A percentile compares a stretch with the other conserved stretches of the same genome.
Evolutionary conservation across 345 rosid species (phyloP).

Genomic region (Dipteronia dyeriana): DNA sequence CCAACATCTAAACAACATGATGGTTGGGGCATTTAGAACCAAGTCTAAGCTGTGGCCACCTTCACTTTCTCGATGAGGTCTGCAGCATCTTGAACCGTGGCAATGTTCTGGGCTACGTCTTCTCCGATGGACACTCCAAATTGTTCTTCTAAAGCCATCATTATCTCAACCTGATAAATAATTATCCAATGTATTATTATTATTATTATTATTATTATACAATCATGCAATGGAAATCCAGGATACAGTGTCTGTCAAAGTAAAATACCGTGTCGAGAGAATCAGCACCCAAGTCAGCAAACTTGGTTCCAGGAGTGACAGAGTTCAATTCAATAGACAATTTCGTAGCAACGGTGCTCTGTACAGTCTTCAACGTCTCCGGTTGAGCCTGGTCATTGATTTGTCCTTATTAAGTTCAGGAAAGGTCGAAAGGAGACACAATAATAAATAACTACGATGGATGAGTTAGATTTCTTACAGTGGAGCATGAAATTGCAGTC

Average conservation of each 20-base stretch:
- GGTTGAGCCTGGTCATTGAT: conserved; percentile 37
- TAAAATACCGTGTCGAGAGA: conserved; percentile 61
- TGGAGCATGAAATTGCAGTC: conserved; percentile 45
- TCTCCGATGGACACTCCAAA: conserved; percentile 60
- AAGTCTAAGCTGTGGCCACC: conserved; percentile 29
- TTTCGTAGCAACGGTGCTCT: conserved; percentile 62
- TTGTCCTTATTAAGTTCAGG: neutral
- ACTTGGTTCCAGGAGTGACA: conserved; percentile 61
- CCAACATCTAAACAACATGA: neutral
- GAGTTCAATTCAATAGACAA: conserved; percentile 51
- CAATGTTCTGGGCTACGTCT: conserved; percentile 57
- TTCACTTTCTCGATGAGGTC: conserved; percentile 60
- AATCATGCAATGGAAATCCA: too few species aligned
- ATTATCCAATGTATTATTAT: neutral
- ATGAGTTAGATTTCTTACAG: conserved; percentile 30
- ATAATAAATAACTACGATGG: neutral
- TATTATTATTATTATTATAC: neutral
- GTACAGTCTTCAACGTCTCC: conserved; percentile 55
- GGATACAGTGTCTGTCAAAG: neutral
- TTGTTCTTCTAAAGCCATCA: conserved; percentile 77
- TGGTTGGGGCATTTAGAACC: neutral
- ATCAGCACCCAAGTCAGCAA: conserved; percentile 72
- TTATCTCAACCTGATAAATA: conserved; percentile 49
- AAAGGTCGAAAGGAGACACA: neutral
- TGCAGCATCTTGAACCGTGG: conserved; percentile 66